Evolutionary conservation across 2,329 filamentous ascomycete species (phyloP).

Genomic region (Plenodomus tracheiphilus): DNA sequence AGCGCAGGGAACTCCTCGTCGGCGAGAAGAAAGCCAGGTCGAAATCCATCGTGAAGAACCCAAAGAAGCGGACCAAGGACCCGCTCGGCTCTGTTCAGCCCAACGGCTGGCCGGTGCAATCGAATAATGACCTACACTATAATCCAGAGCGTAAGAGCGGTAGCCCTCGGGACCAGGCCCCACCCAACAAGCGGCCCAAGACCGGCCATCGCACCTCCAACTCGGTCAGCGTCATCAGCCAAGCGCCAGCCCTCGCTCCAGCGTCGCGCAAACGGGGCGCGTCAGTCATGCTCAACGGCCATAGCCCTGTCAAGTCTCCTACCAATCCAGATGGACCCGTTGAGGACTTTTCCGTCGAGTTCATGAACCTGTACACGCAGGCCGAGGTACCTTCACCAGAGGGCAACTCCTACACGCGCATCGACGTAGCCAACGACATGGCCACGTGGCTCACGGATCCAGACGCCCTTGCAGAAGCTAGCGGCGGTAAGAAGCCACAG

Average conservation of each 20-base stretch:
- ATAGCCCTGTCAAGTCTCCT: slow-evolving; percentile 77
- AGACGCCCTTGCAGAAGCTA: slow-evolving; percentile 67
- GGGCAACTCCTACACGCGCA: slow-evolving; percentile 77
- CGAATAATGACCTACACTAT: slow-evolving; percentile 60
- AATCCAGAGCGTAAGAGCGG: slow-evolving; percentile 53
- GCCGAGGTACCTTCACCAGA: slow-evolving; percentile 59
- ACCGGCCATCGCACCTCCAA: slow-evolving; percentile 77
- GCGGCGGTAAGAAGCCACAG: slow-evolving; percentile 62
- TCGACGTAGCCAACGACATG: slow-evolving; percentile 74
- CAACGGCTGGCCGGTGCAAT: slow-evolving; percentile 65
- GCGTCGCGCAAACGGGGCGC: slow-evolving; percentile 64
- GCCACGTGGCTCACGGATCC: slow-evolving; percentile 78
- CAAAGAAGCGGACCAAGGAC: slow-evolving; percentile 87
- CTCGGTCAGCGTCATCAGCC: slow-evolving; percentile 71
- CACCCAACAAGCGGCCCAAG: slow-evolving; percentile 77
- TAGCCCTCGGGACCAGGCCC: slow-evolving; percentile 58
- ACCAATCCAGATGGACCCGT: slow-evolving; percentile 67
- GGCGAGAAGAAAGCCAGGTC: slow-evolving; percentile 66
- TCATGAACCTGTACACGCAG: slow-evolving; percentile 73
- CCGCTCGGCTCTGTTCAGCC: slow-evolving; percentile 59
- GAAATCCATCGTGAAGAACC: slow-evolving; percentile 78
- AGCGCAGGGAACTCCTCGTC: slow-evolving; percentile 62
- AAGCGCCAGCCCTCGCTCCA: slow-evolving; percentile 67
- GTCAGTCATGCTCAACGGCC: slow-evolving; percentile 62
- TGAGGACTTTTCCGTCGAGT: slow-evolving; percentile 74